These are phyloP conservation scores for Bruguiera gymnorhiza DNA, from an alignment of 345 rosid species.

Conservation along the genomic window DNA sequence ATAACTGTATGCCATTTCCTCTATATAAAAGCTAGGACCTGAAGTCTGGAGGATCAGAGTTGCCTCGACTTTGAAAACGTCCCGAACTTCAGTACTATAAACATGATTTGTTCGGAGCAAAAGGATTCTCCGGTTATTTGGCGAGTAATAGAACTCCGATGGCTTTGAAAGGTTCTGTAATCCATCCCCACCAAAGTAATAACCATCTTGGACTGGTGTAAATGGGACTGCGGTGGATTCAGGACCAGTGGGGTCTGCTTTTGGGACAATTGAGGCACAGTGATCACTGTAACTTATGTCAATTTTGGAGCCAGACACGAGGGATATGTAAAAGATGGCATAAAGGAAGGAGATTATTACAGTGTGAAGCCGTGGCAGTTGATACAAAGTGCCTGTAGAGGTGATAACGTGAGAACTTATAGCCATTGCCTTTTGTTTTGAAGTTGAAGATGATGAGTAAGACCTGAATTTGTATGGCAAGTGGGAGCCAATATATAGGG, in stretches of 20 bases:
- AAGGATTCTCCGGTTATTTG: not conserved
- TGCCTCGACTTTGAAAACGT: slow-evolving; percentile 27
- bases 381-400: slow-evolving; percentile 3
- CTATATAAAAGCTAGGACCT: not conserved
- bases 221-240: too few relatives aligned
- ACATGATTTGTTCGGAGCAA: slow-evolving; percentile 19
- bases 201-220: too few relatives aligned
- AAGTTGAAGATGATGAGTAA: not conserved
- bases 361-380: too few relatives aligned
- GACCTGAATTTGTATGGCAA: not conserved
- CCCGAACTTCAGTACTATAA: slow-evolving; percentile 8
- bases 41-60: slow-evolving; percentile 13
- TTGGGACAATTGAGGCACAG: too few relatives aligned
- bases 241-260: too few relatives aligned
- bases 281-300: too few relatives aligned
- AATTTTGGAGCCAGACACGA: too few relatives aligned
- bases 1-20: not conserved
- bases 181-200: too few relatives aligned
- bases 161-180: too few relatives aligned
- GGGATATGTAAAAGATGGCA: too few relatives aligned
- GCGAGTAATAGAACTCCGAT: not conserved
- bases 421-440: not conserved
- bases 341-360: too few relatives aligned
- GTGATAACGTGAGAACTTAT: not conserved
- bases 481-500: not conserved